Conservation (phyloP, 2,329 filamentous ascomycete species). For the Botrytis tulipae region DNA sequence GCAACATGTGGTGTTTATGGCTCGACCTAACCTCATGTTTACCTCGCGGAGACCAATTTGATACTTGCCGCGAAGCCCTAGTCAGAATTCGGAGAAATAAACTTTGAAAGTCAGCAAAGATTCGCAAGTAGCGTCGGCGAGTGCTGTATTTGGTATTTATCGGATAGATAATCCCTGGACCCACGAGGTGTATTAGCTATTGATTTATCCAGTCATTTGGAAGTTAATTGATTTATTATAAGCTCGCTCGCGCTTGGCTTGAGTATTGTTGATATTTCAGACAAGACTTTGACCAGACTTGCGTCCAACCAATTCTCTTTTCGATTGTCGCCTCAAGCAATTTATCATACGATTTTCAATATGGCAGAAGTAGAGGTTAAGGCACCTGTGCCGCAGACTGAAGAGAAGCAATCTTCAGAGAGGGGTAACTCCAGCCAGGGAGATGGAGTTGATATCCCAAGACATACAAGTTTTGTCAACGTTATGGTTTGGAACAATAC, state of each 20-base stretch:
- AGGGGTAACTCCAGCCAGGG: background rate
- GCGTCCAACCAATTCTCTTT: background rate
- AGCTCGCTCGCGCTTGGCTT: background rate
- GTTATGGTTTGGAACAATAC: background rate
- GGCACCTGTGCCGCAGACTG: background rate
- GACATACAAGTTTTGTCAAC: conserved; percentile 11
- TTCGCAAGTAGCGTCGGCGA: background rate
- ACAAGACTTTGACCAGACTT: background rate
- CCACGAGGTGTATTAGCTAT: background rate
- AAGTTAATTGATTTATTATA: background rate
- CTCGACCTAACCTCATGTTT: background rate
- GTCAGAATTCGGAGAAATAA: background rate
- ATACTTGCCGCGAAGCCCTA: background rate
- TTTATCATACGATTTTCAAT: background rate
- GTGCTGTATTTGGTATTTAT: background rate
- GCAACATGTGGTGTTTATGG: background rate
- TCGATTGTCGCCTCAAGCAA: background rate
- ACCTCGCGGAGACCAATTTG: background rate
- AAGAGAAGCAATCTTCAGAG: background rate
- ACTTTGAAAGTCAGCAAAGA: background rate
- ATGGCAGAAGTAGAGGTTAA: background rate
- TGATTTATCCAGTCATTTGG: background rate
- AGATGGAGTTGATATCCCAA: conserved; percentile 9
- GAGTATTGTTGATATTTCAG: background rate
- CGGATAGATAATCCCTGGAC: background rate